Percentiles rank a stretch among this genome's conserved stretches.
phyloP scores from a whole-genome alignment of 2,329 filamentous ascomycete genomes.

The Claviceps sp. region DNA sequence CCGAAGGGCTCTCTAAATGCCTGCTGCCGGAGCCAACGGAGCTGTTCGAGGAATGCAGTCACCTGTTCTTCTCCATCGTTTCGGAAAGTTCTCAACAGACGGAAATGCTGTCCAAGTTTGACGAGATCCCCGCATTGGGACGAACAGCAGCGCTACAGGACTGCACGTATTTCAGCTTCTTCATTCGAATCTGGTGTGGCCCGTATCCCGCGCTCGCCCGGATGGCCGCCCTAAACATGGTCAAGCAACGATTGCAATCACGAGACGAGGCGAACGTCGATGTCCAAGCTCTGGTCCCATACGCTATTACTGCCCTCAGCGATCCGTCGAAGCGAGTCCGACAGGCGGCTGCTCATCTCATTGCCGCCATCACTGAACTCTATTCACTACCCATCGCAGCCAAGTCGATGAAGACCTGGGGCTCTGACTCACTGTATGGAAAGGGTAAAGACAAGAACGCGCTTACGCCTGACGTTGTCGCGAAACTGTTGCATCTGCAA shows the following conservation, averaged over 20 bases:
- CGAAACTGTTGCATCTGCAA: constrained; percentile 49
- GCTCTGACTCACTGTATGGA: constrained; percentile 51
- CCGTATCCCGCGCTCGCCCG: constrained; percentile 56
- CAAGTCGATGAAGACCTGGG: constrained; percentile 42
- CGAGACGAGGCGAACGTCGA: constrained; percentile 41
- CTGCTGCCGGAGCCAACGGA: constrained; percentile 35
- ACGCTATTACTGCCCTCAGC: constrained; percentile 58
- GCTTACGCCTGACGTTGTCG: constrained; percentile 43
- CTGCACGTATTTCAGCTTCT: constrained; percentile 61
- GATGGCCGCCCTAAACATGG: constrained; percentile 53
- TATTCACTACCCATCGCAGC: constrained; percentile 25
- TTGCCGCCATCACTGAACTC: constrained; percentile 40
- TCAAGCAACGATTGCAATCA: constrained; percentile 42
- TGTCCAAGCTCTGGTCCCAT: constrained; percentile 72
- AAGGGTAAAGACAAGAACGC: constrained; percentile 31
- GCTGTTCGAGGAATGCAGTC: constrained; percentile 45
- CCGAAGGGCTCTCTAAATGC: constrained; percentile 33
- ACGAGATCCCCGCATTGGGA: constrained; percentile 40
- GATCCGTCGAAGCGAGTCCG: constrained; percentile 68
- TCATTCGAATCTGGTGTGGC: constrained; percentile 61
- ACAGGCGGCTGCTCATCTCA: constrained; percentile 56
- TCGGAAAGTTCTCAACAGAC: constrained; percentile 27
- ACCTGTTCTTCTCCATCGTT: constrained; percentile 42
- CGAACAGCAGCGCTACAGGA: constrained; percentile 41
- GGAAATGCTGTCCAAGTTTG: constrained; percentile 34